Evolutionary conservation across 2,329 filamentous ascomycete genomes (phyloP).

Genomic region (Aspergillus sp.): DNA sequence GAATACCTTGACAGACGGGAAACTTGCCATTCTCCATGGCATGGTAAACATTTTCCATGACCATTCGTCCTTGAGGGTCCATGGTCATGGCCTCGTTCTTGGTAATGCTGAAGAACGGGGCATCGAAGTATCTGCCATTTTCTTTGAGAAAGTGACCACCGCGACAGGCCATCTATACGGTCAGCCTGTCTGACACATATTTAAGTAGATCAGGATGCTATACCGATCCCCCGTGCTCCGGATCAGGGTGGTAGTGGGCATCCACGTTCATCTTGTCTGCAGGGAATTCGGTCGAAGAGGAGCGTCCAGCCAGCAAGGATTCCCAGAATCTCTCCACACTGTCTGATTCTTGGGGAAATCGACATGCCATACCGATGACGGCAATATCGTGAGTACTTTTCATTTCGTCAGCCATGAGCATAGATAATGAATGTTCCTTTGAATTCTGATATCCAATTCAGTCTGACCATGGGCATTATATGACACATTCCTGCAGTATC

Average conservation of each 20-base stretch:
- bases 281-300: conserved; percentile 16
- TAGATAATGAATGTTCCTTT: too few relatives aligned
- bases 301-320: conserved; percentile 14
- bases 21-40: conserved; percentile 24
- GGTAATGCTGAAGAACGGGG: conserved; percentile 21
- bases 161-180: too few relatives aligned
- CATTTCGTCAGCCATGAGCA: too few relatives aligned
- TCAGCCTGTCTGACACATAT: too few relatives aligned
- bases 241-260: conserved; percentile 18
- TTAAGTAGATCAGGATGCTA: conserved; percentile 9
- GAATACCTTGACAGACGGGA: too few relatives aligned
- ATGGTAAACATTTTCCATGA: conserved; percentile 20
- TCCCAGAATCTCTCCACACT: conserved; percentile 19
- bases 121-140: conserved; percentile 20
- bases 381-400: too few relatives aligned
- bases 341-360: conserved; percentile 17
- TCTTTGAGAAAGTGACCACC: conserved; percentile 22
- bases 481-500: too few relatives aligned
- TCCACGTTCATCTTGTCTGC: conserved; percentile 14
- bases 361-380: conserved; percentile 22
- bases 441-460: too few relatives aligned
- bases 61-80: conserved; percentile 20
- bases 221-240: conserved; percentile 14
- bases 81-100: conserved; percentile 18
- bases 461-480: too few relatives aligned